Base-by-base conservation (phyloP, 371 early-diverging fungal species). In the Capillidium heterosporum region DNA sequence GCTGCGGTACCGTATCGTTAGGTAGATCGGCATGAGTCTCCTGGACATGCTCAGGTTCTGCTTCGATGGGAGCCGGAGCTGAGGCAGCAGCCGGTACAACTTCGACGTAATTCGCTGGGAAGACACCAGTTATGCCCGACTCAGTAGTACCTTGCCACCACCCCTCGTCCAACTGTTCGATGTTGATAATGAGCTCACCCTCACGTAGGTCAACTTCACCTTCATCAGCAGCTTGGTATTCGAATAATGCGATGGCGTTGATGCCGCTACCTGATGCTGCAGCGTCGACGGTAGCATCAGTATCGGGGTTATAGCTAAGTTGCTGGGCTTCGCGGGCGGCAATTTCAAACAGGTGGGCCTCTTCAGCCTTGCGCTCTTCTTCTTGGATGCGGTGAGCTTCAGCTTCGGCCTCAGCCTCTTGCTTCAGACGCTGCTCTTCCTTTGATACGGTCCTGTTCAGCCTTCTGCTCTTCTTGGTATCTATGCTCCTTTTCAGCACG, bases 41-140 rank as follows among this genome's bases (percentile, higher is more conserved):
- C 8, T 56, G 44, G 1, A 19, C 10, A 5, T 27, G 10, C 13
- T 44, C 41, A 44, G 23, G 13, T 17, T 56, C 27, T 29, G 15
- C 56, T 5, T 31, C 10, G 28, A 42, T 27, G 32, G 4, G 17
- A 13, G 15, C 23, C n/a, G 40, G 43, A 29, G 43, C 10, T 17
- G 44, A 11, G 4, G 11, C 24, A 26, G 26, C 23, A 46, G 46
- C 54, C 15, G 59, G 55, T 5, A 67, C 56, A 32, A 71, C 72
- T 50, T 82, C 82, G 2, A 79, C 80, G 57, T 88, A 88, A 57
- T 85, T 84, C n/a, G 78, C 74, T 21, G 90, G 90, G 65, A 90
- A 89, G 59, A 90, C 75, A 26, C 90, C 90, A 5, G 62, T 63
- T 41, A 67, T 17, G 11, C 59, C 62, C 19, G 41, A n/a, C 19